Evolutionary conservation across 2,329 filamentous ascomycete species (phyloP).

Genomic region (Fusarium mundagurra): DNA sequence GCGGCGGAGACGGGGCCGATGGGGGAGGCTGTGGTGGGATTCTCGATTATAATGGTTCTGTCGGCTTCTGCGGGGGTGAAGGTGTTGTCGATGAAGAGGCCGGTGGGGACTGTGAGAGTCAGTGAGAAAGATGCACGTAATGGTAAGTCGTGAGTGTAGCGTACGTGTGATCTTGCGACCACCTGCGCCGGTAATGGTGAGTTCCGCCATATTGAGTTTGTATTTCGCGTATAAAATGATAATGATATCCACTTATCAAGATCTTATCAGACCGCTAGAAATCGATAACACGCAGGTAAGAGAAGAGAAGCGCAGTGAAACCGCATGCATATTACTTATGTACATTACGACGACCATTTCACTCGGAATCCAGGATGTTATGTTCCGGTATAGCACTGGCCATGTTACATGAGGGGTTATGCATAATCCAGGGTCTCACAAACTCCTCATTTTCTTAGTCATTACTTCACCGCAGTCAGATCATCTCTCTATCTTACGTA

Average conservation of each 20-base stretch:
- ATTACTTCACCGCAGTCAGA: not conserved
- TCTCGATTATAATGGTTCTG: not conserved
- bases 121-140: not conserved
- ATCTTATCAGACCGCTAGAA: not conserved
- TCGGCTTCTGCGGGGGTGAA: not conserved
- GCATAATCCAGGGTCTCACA: not conserved
- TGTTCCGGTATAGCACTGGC: not conserved
- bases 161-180: constrained; percentile 11
- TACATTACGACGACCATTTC: not conserved
- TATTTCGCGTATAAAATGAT: not conserved
- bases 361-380: not conserved
- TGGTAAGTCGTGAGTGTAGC: not conserved
- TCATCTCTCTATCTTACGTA: not conserved
- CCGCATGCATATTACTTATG: not conserved
- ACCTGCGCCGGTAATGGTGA: constrained; percentile 3
- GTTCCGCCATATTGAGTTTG: not conserved
- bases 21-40: not conserved
- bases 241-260: not conserved
- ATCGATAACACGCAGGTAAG: not conserved
- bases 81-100: constrained; percentile 25
- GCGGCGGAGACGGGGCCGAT: constrained; percentile 15
- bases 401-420: not conserved
- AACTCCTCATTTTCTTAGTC: not conserved
- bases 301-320: not conserved
- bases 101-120: constrained; percentile 7